Percentiles rank a stretch among this genome's conserved stretches.
Evolutionary conservation across 495 filamentous ascomycete species (phyloP).

Genomic region (Pseudevernia furfuracea): DNA sequence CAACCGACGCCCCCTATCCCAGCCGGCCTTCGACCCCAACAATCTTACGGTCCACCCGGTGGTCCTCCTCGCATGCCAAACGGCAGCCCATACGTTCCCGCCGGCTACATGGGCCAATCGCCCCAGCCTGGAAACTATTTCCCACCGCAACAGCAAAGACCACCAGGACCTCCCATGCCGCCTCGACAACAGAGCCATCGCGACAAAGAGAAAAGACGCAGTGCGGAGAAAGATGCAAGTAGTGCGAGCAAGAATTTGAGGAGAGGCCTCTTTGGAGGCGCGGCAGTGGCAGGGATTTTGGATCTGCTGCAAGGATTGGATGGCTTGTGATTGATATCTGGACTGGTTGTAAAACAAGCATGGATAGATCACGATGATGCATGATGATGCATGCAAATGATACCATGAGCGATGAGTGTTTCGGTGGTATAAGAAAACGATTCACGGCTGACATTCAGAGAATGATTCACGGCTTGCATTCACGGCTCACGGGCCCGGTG

Average conservation of each 20-base stretch:
- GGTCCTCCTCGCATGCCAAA: conserved; percentile 15
- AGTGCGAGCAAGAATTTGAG: conserved; percentile 34
- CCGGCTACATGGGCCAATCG: conserved; percentile 13
- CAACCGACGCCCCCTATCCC: conserved; percentile 9
- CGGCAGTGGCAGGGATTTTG: conserved; percentile 40
- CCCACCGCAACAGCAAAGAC: conserved; percentile 23
- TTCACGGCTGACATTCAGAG: neutral
- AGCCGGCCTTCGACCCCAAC: conserved; percentile 12
- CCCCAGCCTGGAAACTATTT: conserved; percentile 21
- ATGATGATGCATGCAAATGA: neutral
- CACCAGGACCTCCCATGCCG: conserved; percentile 4
- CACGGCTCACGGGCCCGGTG: neutral
- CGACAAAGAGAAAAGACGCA: conserved; percentile 18
- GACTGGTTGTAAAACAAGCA: neutral
- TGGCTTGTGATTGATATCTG: conserved; percentile 19
- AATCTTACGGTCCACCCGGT: neutral
- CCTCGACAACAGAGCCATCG: conserved; percentile 25
- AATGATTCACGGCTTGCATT: neutral
- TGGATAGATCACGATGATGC: neutral
- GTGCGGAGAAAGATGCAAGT: conserved; percentile 15
- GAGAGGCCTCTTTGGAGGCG: conserved; percentile 36
- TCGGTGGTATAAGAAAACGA: neutral
- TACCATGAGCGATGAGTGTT: conserved; percentile 2
- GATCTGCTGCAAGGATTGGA: conserved; percentile 38
- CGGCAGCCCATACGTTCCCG: conserved; percentile 14